Conservation (phyloP, 1,139 yeast genomes). For the Debaryomyces sp. region DNA sequence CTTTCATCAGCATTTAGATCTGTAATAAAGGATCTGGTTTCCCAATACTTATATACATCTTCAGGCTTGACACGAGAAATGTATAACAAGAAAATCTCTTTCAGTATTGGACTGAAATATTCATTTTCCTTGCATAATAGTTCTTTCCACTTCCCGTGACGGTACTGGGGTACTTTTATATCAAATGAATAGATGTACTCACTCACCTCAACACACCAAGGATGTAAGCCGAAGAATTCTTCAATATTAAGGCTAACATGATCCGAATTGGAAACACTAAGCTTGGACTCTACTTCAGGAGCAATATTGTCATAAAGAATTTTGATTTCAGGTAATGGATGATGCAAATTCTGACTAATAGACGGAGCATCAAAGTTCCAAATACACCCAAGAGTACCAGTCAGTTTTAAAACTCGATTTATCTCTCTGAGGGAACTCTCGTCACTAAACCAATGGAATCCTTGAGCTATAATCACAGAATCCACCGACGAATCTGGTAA, state of each 20-base stretch:
- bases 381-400: slow-evolving; percentile 55
- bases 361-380: slow-evolving; percentile 62
- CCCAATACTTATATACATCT: slow-evolving; percentile 55
- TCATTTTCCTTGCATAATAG: slow-evolving; percentile 31
- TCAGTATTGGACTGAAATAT: slow-evolving; percentile 29
- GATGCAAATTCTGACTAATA: slow-evolving; percentile 13
- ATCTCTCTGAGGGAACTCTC: slow-evolving; percentile 51
- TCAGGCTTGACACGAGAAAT: slow-evolving; percentile 31
- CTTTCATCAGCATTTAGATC: slow-evolving; percentile 42
- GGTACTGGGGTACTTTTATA: slow-evolving; percentile 59
- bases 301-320: slow-evolving; percentile 16
- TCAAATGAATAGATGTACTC: slow-evolving; percentile 32
- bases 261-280: background rate
- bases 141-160: slow-evolving; percentile 52
- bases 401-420: slow-evolving; percentile 50
- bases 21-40: slow-evolving; percentile 61
- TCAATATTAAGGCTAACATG: slow-evolving; percentile 10
- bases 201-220: slow-evolving; percentile 32
- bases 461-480: slow-evolving; percentile 63
- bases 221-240: slow-evolving; percentile 11
- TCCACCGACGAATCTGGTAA: slow-evolving; percentile 48
- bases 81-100: slow-evolving; percentile 35
- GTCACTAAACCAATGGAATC: slow-evolving; percentile 71
- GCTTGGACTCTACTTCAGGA: background rate
- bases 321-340: slow-evolving; percentile 13